A percentile compares a stretch with the other conserved stretches of the same genome.
Conservation (phyloP, 345 rosid species). For the Bruguiera parviflora region DNA sequence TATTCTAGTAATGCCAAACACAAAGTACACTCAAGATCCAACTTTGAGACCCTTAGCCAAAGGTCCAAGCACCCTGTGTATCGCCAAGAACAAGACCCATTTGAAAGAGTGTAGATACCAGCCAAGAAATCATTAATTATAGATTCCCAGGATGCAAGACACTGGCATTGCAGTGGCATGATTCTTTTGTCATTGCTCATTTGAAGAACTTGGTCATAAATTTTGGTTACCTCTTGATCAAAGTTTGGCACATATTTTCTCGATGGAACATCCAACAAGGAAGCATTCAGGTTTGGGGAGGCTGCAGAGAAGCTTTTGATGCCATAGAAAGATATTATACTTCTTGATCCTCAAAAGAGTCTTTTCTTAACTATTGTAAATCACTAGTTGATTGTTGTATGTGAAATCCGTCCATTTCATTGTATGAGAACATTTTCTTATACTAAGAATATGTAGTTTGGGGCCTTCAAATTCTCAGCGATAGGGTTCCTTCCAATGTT, state of each 20-base stretch:
- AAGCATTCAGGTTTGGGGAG: not conserved
- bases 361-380: not conserved
- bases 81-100: conserved; percentile 56
- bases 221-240: not conserved
- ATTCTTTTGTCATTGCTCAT: not conserved
- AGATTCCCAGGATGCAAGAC: conserved; percentile 9
- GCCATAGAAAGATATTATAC: not conserved
- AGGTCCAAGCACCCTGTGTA: conserved; percentile 44
- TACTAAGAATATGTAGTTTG: not conserved
- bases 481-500: too few relatives aligned
- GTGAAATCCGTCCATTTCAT: conserved; percentile 7
- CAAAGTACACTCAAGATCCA: conserved; percentile 34
- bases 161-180: not conserved
- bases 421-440: conserved; percentile 13
- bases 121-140: not conserved
- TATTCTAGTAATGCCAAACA: conserved; percentile 42
- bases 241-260: too few relatives aligned
- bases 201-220: not conserved
- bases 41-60: conserved; percentile 41
- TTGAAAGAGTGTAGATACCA: conserved; percentile 37
- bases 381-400: not conserved
- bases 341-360: not conserved
- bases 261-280: not conserved
- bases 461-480: too few relatives aligned
- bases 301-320: not conserved